Evolutionary conservation across 129 eudicot genomes (phyloP).

Genomic region (Pittosporum tobira): DNA sequence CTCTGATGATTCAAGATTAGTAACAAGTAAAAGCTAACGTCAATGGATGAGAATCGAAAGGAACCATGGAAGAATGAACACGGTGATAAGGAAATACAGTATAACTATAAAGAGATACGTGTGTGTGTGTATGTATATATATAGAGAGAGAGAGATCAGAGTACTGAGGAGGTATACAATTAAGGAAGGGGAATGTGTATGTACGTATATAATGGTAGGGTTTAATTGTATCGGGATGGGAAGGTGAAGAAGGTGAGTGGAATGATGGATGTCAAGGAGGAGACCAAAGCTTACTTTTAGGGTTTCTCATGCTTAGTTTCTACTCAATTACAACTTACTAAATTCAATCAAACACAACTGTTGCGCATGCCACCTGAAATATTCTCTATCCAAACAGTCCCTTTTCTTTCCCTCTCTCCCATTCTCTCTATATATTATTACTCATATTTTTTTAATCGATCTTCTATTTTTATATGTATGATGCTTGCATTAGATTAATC

Average conservation of each 20-base stretch:
- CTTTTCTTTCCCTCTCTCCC: neutral
- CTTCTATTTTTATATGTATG: neutral
- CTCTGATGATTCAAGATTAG: too few species aligned
- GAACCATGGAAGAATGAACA: too few species aligned
- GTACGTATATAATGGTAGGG: constrained; percentile 22
- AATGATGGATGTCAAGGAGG: constrained; percentile 57
- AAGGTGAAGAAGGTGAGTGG: constrained; percentile 43
- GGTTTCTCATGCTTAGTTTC: constrained; percentile 68
- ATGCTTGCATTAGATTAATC: constrained; percentile 12
- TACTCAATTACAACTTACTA: constrained; percentile 42
- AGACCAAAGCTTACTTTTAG: constrained; percentile 54
- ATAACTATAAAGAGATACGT: too few species aligned
- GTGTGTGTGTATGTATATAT: neutral
- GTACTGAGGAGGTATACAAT: neutral
- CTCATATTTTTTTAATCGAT: neutral
- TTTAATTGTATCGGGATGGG: constrained; percentile 47
- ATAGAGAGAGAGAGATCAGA: neutral
- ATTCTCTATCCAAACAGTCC: constrained; percentile 8
- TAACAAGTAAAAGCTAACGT: too few species aligned
- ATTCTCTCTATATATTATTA: neutral
- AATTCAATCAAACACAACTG: too few species aligned
- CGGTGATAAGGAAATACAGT: too few species aligned
- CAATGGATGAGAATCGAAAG: too few species aligned
- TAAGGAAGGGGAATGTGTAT: neutral
- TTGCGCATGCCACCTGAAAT: too few species aligned